Evolutionary conservation across 352 stramenopile genomes (phyloP).

Genomic region (Phytophthora cajani): DNA sequence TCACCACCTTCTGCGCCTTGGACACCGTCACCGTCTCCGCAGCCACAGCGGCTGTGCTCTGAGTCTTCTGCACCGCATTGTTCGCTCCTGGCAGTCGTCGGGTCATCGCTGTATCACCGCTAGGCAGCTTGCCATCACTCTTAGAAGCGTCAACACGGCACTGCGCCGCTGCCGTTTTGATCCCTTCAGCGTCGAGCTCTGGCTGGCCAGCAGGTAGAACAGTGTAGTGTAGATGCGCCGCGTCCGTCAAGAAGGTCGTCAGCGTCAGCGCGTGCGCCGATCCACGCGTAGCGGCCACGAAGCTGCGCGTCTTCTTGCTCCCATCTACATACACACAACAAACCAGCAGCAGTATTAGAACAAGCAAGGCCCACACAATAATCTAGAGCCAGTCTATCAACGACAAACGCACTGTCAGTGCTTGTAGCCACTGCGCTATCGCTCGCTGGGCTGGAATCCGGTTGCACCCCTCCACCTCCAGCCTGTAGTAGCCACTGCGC

Average conservation of each 20-base stretch:
- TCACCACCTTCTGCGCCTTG: conserved; percentile 63
- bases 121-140: background rate
- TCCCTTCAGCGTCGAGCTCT: conserved; percentile 47
- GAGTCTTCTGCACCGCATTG: conserved; percentile 14
- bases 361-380: background rate
- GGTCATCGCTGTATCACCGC: background rate
- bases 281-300: conserved; percentile 56
- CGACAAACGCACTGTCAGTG: conserved; percentile 8
- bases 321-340: background rate
- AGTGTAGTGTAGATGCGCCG: conserved; percentile 75
- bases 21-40: conserved; percentile 56
- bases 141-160: conserved; percentile 21
- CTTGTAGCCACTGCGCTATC: background rate
- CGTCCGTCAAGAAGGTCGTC: conserved; percentile 76
- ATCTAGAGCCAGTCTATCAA: background rate
- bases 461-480: background rate
- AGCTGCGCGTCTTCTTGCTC: conserved; percentile 45
- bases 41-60: conserved; percentile 11
- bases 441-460: background rate
- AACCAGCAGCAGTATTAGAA: background rate
- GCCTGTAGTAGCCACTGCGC: background rate
- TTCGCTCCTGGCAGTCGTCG: conserved; percentile 3
- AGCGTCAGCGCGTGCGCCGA: conserved; percentile 61
- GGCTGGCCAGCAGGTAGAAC: conserved; percentile 51
- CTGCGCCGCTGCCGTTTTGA: conserved; percentile 52